Evolutionary conservation across 2,329 filamentous ascomycete genomes (phyloP), one percentile per base, ranked within the genome.

Genomic region (Dichotomopilus funicola): DNA sequence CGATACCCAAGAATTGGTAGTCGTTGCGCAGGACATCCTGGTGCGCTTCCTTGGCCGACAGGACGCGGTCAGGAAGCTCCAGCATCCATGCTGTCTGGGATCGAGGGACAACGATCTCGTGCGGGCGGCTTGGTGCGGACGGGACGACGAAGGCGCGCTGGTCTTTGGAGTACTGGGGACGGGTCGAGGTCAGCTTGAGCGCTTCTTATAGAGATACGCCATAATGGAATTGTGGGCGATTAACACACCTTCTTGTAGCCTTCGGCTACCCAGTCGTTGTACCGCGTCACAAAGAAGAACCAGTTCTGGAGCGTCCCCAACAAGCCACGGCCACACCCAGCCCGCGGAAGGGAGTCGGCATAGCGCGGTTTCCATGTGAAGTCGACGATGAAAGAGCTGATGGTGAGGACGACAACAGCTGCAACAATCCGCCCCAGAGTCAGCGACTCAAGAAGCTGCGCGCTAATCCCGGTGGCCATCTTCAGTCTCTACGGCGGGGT

Each of bases 21-120:
- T 70, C 62, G 27, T 65, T 64, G 52, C 72, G 68, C 0, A 75
- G 62, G 4, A 71, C 57, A n/a, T 68, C 66, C 44, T 70, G 67
- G 59, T 76, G 75, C 0, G 75, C 74, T 1, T 71, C 65, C 49
- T 71, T 64, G 0, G 73, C 66, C 1, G 73, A 76, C 34, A 77
- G 64, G 2, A 73, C 61, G 34, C 64, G 62, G 54, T 78, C 75
- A n/a, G 75, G 75, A 59, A 75, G 71, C 43, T 75, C 73, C 56
- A 78, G 69, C 63, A 78, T 70, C 75, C 75, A 78, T 7, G 66
- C 62, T 7, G 74, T 70, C 61, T 76, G 72, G 0, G 69, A 70
- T 3, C 66, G 68, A 2, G 75, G 75, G 4, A 78, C 65, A 49
- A 78, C 70, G 41, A 78, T 70, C 45, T 78, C 74, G 27, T 71